These are phyloP conservation scores for Entonaema liquescens DNA, from an alignment of 495 filamentous ascomycete species.

Conservation along the genomic window DNA sequence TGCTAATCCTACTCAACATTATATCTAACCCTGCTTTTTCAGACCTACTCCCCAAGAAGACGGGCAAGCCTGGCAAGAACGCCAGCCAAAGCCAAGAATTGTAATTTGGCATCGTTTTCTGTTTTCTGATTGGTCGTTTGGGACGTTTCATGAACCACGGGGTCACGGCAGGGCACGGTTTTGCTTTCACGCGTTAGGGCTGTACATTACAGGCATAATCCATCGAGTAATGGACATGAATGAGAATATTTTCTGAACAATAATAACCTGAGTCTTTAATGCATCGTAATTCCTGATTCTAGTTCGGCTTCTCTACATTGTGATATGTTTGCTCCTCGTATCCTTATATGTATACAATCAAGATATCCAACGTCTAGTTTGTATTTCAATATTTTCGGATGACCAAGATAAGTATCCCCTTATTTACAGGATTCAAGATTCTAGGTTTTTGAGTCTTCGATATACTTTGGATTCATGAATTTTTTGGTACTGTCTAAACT, in stretches of 20 bases:
- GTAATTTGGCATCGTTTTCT: conserved; percentile 67
- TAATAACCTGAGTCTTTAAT: conserved; percentile 3
- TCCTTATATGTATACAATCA: too few species aligned
- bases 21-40: conserved; percentile 53
- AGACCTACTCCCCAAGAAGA: conserved; percentile 99
- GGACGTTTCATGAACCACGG: conserved; percentile 78
- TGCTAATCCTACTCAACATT: neutral
- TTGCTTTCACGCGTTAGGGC: conserved; percentile 79
- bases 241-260: conserved; percentile 58
- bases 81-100: conserved; percentile 94
- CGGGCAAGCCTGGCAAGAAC: conserved; percentile 88
- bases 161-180: conserved; percentile 88
- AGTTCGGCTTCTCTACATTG: neutral
- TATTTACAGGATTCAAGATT: neutral
- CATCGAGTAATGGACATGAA: conserved; percentile 74
- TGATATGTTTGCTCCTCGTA: neutral
- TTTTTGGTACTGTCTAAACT: neutral
- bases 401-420: neutral
- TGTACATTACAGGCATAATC: conserved; percentile 82
- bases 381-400: too few species aligned
- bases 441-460: neutral
- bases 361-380: too few species aligned
- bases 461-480: neutral
- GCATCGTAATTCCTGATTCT: neutral
- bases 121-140: conserved; percentile 74